These are phyloP conservation scores for Cyamopsis tetragonoloba DNA, from an alignment of 306 rosid species.

Conservation along the genomic window DNA sequence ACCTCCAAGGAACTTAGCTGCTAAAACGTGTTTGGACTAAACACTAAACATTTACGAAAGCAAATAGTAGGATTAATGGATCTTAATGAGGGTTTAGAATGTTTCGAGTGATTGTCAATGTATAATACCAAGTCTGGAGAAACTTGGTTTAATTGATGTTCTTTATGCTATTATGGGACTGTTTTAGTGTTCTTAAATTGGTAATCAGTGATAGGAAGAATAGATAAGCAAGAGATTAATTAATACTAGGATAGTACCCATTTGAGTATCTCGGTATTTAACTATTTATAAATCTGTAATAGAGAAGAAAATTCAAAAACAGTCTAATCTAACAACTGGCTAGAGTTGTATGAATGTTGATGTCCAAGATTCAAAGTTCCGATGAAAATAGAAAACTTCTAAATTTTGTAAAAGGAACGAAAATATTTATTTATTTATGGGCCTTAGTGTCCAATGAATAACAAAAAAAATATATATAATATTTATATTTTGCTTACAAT, in stretches of 20 bases:
- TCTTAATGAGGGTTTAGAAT: constrained; percentile 6
- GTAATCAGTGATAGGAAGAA: not conserved
- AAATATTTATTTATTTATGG: no score
- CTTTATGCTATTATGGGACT: not conserved
- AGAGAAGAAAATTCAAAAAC: not conserved
- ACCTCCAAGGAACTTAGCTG: constrained; percentile 17
- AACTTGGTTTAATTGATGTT: not conserved
- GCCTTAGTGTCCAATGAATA: no score
- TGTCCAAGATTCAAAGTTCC: not conserved
- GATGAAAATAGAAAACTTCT: not conserved
- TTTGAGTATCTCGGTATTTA: no score
- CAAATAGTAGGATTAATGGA: no score
- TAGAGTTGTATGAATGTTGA: not conserved
- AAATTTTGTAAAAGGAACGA: not conserved
- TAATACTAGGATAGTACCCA: no score
- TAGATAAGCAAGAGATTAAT: not conserved
- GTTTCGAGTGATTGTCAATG: not conserved
- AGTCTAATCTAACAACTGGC: not conserved
- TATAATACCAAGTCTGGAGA: not conserved
- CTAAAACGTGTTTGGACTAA: not conserved
- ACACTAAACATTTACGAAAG: no score
- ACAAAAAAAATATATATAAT: no score
- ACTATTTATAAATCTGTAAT: no score
- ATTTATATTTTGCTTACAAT: not conserved
- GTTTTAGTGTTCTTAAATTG: not conserved